A percentile compares a stretch with the other conserved stretches of the same genome.
Evolutionary conservation across 306 rosid species (phyloP).

Genomic region (Rosa chinensis): DNA sequence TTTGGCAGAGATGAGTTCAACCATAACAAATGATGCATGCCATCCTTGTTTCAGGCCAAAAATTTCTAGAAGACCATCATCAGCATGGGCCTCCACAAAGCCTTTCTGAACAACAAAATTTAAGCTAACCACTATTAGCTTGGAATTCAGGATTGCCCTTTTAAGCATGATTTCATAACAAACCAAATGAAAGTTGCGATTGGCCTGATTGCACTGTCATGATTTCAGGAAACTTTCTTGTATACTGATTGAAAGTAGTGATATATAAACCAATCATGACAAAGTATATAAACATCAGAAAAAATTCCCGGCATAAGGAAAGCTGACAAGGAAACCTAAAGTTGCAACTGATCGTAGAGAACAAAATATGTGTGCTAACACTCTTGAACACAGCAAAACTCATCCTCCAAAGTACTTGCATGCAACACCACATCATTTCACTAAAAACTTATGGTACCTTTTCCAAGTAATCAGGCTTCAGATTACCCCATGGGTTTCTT

Average conservation of each 20-base stretch:
- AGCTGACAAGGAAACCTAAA: background rate
- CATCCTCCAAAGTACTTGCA: background rate
- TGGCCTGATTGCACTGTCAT: background rate
- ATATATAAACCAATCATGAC: too few relatives aligned
- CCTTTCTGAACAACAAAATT: slow-evolving; percentile 58
- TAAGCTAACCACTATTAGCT: slow-evolving; percentile 10
- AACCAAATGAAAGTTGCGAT: background rate
- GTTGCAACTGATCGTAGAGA: background rate
- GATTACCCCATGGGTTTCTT: slow-evolving; percentile 96
- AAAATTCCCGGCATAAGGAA: background rate
- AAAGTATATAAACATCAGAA: background rate
- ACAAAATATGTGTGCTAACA: background rate
- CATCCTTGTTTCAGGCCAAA: slow-evolving; percentile 98
- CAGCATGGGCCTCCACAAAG: slow-evolving; percentile 88
- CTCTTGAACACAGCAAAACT: background rate
- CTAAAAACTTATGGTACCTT: slow-evolving; percentile 53
- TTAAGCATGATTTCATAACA: slow-evolving; percentile 1
- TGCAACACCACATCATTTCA: slow-evolving; percentile 9
- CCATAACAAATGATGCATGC: slow-evolving; percentile 99
- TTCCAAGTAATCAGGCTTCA: slow-evolving; percentile 83
- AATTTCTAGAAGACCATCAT: slow-evolving; percentile 92
- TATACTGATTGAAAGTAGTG: background rate
- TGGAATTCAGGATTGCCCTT: background rate
- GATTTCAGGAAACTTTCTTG: background rate
- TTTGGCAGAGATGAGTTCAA: slow-evolving; percentile 85